Evolutionary conservation across 176 grass and related monocot genomes (phyloP).

Genomic region (Aegilops bicornis): DNA sequence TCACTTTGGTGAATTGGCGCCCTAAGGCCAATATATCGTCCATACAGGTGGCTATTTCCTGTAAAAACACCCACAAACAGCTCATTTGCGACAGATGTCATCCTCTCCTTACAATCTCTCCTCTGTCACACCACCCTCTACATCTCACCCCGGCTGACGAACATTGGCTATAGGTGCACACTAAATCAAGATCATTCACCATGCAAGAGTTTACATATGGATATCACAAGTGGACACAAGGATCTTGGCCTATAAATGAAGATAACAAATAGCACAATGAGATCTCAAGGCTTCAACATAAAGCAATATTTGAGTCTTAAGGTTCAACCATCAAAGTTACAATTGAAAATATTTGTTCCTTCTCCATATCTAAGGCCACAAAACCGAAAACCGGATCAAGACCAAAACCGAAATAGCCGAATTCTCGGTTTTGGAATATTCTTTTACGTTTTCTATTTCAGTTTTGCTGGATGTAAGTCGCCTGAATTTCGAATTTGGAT

Average conservation of each 20-base stretch:
- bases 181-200: not conserved
- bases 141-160: not conserved
- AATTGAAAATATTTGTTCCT: not conserved
- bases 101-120: not conserved
- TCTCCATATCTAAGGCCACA: not conserved
- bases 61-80: not conserved
- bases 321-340: not conserved
- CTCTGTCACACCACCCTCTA: not conserved
- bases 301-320: not conserved
- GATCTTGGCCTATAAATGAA: not conserved
- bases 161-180: not conserved
- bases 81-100: not conserved
- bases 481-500: no score
- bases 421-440: not conserved
- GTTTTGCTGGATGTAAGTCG: no score
- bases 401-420: not conserved
- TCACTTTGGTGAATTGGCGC: not conserved
- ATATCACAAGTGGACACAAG: not conserved
- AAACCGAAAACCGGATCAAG: not conserved
- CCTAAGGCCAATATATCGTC: not conserved
- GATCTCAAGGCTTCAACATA: slow-evolving; percentile 14
- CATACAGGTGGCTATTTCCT: not conserved
- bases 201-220: not conserved
- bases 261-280: not conserved
- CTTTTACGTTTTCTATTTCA: not conserved